Percentiles rank a stretch among this genome's conserved stretches.
Evolutionary conservation across 208 protist genomes (phyloP).

Genomic region (Trypanosoma brucei): DNA sequence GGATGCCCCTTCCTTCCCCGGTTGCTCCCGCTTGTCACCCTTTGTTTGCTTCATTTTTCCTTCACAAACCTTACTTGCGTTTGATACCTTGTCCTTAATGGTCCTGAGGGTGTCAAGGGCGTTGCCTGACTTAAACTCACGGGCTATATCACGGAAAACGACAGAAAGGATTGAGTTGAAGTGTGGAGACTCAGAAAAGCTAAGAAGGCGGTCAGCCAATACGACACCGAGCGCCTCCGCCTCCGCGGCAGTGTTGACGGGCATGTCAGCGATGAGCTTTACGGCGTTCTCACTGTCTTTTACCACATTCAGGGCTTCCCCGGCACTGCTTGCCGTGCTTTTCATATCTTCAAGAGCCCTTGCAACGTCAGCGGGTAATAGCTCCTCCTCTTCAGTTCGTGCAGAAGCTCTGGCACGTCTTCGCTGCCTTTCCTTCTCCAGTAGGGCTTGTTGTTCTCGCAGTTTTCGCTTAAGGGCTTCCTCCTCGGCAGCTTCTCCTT

Average conservation of each 20-base stretch:
- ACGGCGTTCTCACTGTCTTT: conserved; percentile 15
- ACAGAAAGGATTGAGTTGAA: conserved; percentile 46
- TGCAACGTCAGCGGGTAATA: conserved; percentile 45
- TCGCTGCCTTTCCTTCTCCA: conserved; percentile 38
- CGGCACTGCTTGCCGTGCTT: conserved; percentile 49
- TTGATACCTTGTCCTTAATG: conserved; percentile 30
- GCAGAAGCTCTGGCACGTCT: conserved; percentile 65
- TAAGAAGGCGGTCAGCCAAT: conserved; percentile 54
- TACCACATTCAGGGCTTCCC: conserved; percentile 30
- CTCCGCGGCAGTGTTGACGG: conserved; percentile 29
- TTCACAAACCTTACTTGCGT: conserved; percentile 24
- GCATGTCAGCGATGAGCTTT: conserved; percentile 42
- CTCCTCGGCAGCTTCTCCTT: conserved; percentile 26
- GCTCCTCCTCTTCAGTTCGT: conserved; percentile 30
- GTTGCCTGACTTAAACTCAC: conserved; percentile 35
- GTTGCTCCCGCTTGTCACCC: not conserved
- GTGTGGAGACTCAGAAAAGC: conserved; percentile 28
- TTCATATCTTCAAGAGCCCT: conserved; percentile 47
- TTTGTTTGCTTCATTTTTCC: conserved; percentile 28
- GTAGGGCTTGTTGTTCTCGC: conserved; percentile 35
- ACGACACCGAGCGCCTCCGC: conserved; percentile 36
- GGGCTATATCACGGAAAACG: conserved; percentile 45
- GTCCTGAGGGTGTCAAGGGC: conserved; percentile 33
- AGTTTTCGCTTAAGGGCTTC: conserved; percentile 48
- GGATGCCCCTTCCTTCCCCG: not conserved